Conservation (phyloP, 2,329 filamentous ascomycete species). For the Talaromyces amestolkiae region DNA sequence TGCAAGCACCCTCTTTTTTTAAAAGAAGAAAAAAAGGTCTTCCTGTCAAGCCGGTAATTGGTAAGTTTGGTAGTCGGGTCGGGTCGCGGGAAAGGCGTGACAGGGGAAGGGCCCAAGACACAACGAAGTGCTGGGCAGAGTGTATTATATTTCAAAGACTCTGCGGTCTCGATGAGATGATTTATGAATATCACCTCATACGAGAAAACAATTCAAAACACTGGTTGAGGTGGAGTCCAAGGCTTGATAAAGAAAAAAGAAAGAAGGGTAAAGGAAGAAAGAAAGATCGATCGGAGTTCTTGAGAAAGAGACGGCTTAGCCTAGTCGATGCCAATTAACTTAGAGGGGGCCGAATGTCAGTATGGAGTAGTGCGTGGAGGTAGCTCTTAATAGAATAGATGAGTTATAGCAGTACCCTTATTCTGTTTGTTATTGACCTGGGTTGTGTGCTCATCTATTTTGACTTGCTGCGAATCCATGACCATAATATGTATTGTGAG, state of each 20-base stretch:
- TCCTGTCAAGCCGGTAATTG: neutral
- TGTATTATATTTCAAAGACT: neutral
- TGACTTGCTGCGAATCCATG: neutral
- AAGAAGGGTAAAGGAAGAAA: neutral
- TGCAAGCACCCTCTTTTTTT: neutral
- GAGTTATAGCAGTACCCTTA: neutral
- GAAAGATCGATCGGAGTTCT: neutral
- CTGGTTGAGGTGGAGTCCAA: neutral
- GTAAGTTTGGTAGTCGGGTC: neutral
- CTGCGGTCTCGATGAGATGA: neutral
- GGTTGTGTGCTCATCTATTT: neutral
- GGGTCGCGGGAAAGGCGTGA: neutral
- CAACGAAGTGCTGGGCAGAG: slow-evolving; percentile 13
- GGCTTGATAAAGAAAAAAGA: neutral
- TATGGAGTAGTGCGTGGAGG: neutral
- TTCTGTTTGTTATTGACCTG: neutral
- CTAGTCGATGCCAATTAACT: neutral
- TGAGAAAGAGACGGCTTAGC: neutral
- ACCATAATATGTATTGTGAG: neutral
- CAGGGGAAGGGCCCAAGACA: slow-evolving; percentile 12
- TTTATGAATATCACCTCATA: neutral
- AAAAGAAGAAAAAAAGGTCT: neutral
- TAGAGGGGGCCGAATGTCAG: neutral
- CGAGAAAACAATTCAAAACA: neutral
- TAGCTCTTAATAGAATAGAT: neutral